Evolutionary conservation across 768 basidiomycete genomes (phyloP), one percentile per base, ranked within the genome.

Genomic region (Trametes elegans): DNA sequence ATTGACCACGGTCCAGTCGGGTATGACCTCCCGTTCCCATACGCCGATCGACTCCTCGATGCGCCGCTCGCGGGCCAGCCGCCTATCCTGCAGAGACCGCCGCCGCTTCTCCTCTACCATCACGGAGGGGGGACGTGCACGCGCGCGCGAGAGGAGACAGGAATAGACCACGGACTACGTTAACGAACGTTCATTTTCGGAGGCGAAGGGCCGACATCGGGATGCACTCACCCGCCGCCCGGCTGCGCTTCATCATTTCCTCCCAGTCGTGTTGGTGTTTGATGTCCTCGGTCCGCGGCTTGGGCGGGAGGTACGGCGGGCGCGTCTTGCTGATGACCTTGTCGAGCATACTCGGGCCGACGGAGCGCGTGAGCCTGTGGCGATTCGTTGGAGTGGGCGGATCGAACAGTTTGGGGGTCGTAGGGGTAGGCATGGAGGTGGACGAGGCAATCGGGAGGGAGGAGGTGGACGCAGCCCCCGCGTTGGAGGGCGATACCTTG

Each of bases 191-290:
- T 60, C 57, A 58, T 55, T 55, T n/a, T 19, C 42, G 36, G 47
- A 50, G 49, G 53, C 53, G 34, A 44, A 36, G 34, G 47, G 49
- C 39, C 39, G 44, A 38, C 29, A 31, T 31, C 31, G 23, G 29
- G 31, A 49, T 27, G 19, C 26, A 71, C 79, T 66, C 56, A 92
- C 92, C 90, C 60, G 85, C 80, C 16, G 71, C 69, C 48, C 87
- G 83, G 71, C 89, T 92, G 40, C 76, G 83, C 59, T 83, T 84
- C 87, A 93, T 91, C 91, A 96, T 96, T 29, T 77, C 71, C 64
- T 91, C 82, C 88, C 93, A 94, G 66, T 88, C 88, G 4, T 85
- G 81, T 66, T 92, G 75, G 71, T 96, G 93, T 61, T 87, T 94
- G 43, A 76, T 70, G 65, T 95, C 93, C 70, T 96, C 93, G 54